Evolutionary conservation across 805 yeast genomes (phyloP).

Genomic region (Yarrowia osloensis): DNA sequence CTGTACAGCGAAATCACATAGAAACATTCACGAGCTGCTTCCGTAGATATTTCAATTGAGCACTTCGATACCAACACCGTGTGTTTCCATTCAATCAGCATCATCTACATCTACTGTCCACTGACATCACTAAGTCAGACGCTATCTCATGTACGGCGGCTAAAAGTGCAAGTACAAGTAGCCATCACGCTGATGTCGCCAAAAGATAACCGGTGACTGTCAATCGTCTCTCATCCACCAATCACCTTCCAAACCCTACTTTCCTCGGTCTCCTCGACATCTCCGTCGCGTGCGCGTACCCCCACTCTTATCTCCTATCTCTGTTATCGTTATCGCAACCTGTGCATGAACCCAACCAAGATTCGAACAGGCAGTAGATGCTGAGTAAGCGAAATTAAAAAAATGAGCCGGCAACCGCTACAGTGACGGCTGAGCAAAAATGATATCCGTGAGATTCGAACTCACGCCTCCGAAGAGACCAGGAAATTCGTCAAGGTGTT

Average conservation of each 20-base stretch:
- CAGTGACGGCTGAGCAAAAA: too few species aligned
- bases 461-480: slow-evolving; percentile 32
- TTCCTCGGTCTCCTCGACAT: slow-evolving; percentile 3
- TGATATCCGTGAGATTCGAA: slow-evolving; percentile 31
- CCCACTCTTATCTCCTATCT: slow-evolving; percentile 12
- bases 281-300: not conserved
- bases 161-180: not conserved
- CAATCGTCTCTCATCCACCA: not conserved
- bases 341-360: too few species aligned
- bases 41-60: too few species aligned
- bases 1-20: too few species aligned
- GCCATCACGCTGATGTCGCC: too few species aligned
- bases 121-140: too few species aligned
- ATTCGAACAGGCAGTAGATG: not conserved
- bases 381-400: not conserved
- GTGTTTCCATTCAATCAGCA: too few species aligned
- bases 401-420: too few species aligned
- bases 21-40: too few species aligned
- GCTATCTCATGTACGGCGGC: slow-evolving; percentile 3
- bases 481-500: slow-evolving; percentile 25
- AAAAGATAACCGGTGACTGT: not conserved
- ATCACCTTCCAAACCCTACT: slow-evolving; percentile 10
- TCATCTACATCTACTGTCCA: too few species aligned
- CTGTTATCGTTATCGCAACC: not conserved
- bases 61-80: too few species aligned